phyloP scores from a whole-genome alignment of 768 basidiomycete genomes.

The Suillus sp. region DNA sequence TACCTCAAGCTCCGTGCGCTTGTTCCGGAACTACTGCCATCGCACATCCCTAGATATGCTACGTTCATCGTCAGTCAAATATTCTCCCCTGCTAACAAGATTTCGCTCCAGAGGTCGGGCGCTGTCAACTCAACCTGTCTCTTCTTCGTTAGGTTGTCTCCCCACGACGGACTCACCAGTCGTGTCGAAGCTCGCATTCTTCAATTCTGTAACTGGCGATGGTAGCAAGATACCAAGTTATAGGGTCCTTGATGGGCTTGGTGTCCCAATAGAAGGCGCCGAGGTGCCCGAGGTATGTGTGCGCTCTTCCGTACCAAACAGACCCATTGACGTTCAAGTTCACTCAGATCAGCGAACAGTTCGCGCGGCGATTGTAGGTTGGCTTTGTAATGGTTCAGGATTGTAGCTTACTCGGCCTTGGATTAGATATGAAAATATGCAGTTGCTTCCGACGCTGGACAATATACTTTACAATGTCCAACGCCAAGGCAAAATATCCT shows the following conservation, averaged over 20 bases:
- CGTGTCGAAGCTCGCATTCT: constrained; percentile 70
- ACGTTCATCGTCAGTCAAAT: constrained; percentile 11
- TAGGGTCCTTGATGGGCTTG: constrained; percentile 81
- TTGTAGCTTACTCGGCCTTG: constrained; percentile 1
- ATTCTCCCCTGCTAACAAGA: constrained; percentile 3
- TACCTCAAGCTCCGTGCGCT: not conserved
- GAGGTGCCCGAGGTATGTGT: constrained; percentile 69
- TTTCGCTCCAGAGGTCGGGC: constrained; percentile 20
- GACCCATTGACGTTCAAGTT: constrained; percentile 14
- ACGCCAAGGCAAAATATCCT: constrained; percentile 90
- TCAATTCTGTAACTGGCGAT: constrained; percentile 71
- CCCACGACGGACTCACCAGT: constrained; percentile 60
- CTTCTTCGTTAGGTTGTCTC: constrained; percentile 30
- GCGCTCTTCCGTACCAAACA: not conserved
- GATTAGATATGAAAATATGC: constrained; percentile 74
- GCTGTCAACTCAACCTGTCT: constrained; percentile 12
- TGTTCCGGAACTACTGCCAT: constrained; percentile 3
- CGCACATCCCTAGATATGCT: constrained; percentile 19
- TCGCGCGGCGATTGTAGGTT: constrained; percentile 64
- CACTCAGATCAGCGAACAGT: constrained; percentile 65
- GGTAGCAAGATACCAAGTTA: constrained; percentile 79
- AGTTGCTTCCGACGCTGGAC: constrained; percentile 79
- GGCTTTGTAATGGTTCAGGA: not conserved
- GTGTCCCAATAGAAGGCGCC: constrained; percentile 71
- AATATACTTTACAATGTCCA: constrained; percentile 90